Percentiles rank a stretch among this genome's conserved stretches.
These are phyloP conservation scores for Royoungia palumana DNA, from an alignment of 768 basidiomycete species.

Conservation along the genomic window DNA sequence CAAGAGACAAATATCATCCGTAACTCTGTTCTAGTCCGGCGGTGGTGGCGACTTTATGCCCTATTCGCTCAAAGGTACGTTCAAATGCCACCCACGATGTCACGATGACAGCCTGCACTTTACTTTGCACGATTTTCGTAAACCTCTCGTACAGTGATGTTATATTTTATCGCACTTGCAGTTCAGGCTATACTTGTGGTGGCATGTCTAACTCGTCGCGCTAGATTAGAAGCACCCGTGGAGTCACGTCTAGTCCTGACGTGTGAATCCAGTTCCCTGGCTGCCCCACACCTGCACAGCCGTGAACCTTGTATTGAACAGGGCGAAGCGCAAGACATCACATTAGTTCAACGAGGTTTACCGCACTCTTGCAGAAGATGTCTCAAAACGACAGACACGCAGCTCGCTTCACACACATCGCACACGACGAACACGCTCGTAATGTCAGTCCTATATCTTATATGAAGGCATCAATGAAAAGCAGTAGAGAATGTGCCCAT, in stretches of 20 bases:
- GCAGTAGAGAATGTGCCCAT: background rate
- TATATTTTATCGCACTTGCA: conserved; percentile 1
- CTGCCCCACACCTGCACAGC: conserved; percentile 20
- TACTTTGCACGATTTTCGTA: background rate
- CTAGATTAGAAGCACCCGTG: background rate
- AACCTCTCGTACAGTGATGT: background rate
- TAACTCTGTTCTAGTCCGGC: background rate
- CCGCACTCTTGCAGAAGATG: background rate
- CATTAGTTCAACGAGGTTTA: background rate
- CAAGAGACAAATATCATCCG: background rate
- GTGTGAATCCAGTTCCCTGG: conserved; percentile 12
- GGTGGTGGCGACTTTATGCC: background rate
- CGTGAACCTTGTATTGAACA: background rate
- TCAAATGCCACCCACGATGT: background rate
- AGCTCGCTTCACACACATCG: background rate
- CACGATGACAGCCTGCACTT: background rate
- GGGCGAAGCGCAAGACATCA: background rate
- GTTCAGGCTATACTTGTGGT: background rate
- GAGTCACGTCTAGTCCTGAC: background rate
- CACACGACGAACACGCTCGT: background rate
- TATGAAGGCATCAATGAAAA: conserved; percentile 4
- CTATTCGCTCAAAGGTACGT: conserved; percentile 6
- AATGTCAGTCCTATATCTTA: background rate
- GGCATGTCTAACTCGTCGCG: background rate
- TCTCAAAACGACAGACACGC: conserved; percentile 5